Percentiles rank a stretch among this genome's conserved stretches.
Conservation (phyloP, 1,139 yeast species). For the Blastobotrys arbuscula region DNA sequence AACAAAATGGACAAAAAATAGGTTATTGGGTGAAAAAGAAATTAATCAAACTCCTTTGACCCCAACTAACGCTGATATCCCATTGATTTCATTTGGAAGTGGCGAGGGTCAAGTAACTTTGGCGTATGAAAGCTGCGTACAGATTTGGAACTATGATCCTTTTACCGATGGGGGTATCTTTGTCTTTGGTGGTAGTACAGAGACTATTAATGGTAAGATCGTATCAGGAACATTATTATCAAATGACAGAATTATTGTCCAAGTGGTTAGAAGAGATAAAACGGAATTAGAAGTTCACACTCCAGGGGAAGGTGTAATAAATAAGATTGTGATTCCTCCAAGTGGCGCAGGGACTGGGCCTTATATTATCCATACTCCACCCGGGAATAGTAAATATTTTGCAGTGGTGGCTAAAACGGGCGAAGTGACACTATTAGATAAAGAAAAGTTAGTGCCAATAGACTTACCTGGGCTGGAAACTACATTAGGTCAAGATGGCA, state of each 20-base stretch:
- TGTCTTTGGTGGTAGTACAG: conserved; percentile 22
- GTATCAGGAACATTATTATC: conserved; percentile 15
- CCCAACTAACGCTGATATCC: conserved; percentile 2
- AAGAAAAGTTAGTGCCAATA: conserved; percentile 17
- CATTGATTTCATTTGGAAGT: conserved; percentile 15
- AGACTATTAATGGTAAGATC: conserved; percentile 21
- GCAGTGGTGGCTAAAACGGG: conserved; percentile 22
- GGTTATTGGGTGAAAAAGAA: conserved; percentile 16
- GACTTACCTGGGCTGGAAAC: conserved; percentile 25
- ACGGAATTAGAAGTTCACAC: conserved; percentile 22
- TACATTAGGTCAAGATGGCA: conserved; percentile 18
- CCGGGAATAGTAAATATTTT: conserved; percentile 14
- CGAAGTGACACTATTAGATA: conserved; percentile 20
- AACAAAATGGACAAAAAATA: conserved; percentile 27
- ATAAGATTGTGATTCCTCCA: conserved; percentile 25
- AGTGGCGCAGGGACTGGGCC: conserved; percentile 26
- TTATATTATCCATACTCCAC: conserved; percentile 16
- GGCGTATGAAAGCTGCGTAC: conserved; percentile 21
- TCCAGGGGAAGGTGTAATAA: conserved; percentile 13
- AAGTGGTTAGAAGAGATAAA: conserved; percentile 17
- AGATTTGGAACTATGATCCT: conserved; percentile 23
- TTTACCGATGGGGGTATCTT: conserved; percentile 17
- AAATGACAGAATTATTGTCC: conserved; percentile 17
- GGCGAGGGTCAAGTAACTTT: conserved; percentile 17
- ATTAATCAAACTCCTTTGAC: neutral